Evolutionary conservation across 1,284 basidiomycete genomes (phyloP).

Genomic region (Phlebopus sp.): DNA sequence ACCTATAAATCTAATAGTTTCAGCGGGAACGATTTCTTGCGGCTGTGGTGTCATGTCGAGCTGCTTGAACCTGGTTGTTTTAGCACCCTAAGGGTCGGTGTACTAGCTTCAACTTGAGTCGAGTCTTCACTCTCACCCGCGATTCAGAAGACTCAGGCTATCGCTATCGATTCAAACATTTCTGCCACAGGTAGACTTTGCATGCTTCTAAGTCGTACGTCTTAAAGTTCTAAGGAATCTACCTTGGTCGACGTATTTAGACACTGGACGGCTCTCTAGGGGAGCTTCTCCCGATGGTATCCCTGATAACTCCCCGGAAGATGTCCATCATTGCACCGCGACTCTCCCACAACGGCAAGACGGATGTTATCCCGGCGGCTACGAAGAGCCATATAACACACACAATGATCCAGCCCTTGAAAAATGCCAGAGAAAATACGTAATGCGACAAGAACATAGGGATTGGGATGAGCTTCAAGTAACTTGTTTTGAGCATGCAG

Average conservation of each 20-base stretch:
- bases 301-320: slow-evolving; percentile 10
- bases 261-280: neutral
- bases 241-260: neutral
- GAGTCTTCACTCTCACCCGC: too few relatives aligned
- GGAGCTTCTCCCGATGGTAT: neutral
- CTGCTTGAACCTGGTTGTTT: neutral
- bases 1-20: slow-evolving; percentile 40
- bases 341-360: slow-evolving; percentile 17
- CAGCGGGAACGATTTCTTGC: neutral
- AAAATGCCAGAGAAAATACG: slow-evolving; percentile 12
- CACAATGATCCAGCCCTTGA: slow-evolving; percentile 15
- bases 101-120: too few relatives aligned
- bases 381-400: slow-evolving; percentile 17
- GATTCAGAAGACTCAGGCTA: too few relatives aligned
- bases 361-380: slow-evolving; percentile 14
- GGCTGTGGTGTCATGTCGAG: neutral
- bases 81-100: too few relatives aligned
- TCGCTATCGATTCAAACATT: too few relatives aligned
- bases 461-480: slow-evolving; percentile 11
- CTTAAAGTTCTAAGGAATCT: neutral
- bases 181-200: too few relatives aligned
- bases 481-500: neutral
- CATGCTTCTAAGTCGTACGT: too few relatives aligned
- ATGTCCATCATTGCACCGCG: slow-evolving; percentile 13
- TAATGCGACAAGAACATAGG: slow-evolving; percentile 15